Evolutionary conservation across 2,329 filamentous ascomycete species (phyloP).

Genomic region (Pseudogymnoascus verrucosus): DNA sequence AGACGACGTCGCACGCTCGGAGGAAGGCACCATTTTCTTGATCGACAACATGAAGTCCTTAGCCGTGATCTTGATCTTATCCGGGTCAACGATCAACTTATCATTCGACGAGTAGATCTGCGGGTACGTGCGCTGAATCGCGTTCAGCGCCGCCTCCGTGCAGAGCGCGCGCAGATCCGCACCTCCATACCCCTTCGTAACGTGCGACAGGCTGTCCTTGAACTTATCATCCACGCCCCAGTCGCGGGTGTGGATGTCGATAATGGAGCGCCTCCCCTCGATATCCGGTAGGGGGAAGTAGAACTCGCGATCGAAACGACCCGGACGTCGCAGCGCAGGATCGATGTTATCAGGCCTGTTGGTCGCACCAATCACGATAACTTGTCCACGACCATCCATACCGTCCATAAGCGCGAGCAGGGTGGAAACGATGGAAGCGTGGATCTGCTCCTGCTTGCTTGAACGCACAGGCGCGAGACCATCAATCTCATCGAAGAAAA

Average conservation of each 20-base stretch:
- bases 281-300: constrained; percentile 90
- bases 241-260: constrained; percentile 90
- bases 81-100: constrained; percentile 81
- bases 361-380: constrained; percentile 97
- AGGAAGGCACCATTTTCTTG: constrained; percentile 93
- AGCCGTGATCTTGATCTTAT: constrained; percentile 75
- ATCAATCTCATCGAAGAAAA: constrained; percentile 99
- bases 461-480: constrained; percentile 91
- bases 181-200: constrained; percentile 95
- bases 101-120: constrained; percentile 90
- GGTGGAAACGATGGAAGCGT: constrained; percentile 93
- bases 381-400: constrained; percentile 96
- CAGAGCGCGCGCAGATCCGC: constrained; percentile 89
- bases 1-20: constrained; percentile 79
- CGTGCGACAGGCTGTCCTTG: constrained; percentile 73
- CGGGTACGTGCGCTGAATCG: constrained; percentile 89
- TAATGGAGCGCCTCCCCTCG: constrained; percentile 72
- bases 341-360: constrained; percentile 96
- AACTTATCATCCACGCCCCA: constrained; percentile 79
- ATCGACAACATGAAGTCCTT: constrained; percentile 97
- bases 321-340: constrained; percentile 85
- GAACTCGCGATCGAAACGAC: constrained; percentile 94
- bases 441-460: constrained; percentile 97
- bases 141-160: constrained; percentile 91
- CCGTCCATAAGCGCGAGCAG: constrained; percentile 93